phyloP scores from a whole-genome alignment of 2,329 filamentous ascomycete genomes.

The Verticillium tricorpus region DNA sequence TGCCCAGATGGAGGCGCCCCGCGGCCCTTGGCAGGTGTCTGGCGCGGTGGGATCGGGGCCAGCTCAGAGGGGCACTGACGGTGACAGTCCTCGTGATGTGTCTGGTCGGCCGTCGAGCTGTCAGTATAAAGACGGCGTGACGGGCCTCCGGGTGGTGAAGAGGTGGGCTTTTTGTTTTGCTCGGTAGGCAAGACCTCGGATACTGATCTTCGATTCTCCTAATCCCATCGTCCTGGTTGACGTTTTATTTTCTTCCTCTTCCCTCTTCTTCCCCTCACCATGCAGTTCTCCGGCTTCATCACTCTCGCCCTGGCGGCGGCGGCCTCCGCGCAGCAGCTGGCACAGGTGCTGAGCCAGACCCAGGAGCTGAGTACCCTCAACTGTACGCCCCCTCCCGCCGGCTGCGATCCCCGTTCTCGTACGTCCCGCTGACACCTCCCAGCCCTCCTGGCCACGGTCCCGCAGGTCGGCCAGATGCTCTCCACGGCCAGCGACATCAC shows the following conservation, averaged over 20 bases:
- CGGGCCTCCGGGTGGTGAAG: background rate
- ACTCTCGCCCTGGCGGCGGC: conserved; percentile 13
- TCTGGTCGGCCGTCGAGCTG: background rate
- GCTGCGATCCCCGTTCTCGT: background rate
- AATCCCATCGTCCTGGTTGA: background rate
- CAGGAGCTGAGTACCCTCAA: conserved; percentile 18
- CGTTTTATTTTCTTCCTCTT: background rate
- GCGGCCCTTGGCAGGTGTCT: background rate
- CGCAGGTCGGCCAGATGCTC: conserved; percentile 12
- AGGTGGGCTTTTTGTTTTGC: background rate
- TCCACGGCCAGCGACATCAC: conserved; percentile 43
- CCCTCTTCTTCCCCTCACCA: conserved; percentile 5
- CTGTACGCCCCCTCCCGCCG: conserved; percentile 7
- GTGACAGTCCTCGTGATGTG: background rate
- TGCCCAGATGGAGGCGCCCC: background rate
- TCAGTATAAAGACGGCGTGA: conserved; percentile 10
- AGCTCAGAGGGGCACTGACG: background rate
- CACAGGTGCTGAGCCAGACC: conserved; percentile 16
- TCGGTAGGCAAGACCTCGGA: conserved; percentile 1
- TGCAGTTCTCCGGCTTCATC: conserved; percentile 16
- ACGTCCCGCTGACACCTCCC: conserved; percentile 2
- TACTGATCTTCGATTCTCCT: conserved; percentile 4
- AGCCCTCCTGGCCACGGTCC: conserved; percentile 14
- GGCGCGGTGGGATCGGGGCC: background rate
- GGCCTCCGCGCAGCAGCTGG: conserved; percentile 16